Percentiles rank a stretch among this genome's conserved stretches.
These are phyloP conservation scores for Tricholoma terreum DNA, from an alignment of 768 basidiomycete genomes.

Conservation along the genomic window DNA sequence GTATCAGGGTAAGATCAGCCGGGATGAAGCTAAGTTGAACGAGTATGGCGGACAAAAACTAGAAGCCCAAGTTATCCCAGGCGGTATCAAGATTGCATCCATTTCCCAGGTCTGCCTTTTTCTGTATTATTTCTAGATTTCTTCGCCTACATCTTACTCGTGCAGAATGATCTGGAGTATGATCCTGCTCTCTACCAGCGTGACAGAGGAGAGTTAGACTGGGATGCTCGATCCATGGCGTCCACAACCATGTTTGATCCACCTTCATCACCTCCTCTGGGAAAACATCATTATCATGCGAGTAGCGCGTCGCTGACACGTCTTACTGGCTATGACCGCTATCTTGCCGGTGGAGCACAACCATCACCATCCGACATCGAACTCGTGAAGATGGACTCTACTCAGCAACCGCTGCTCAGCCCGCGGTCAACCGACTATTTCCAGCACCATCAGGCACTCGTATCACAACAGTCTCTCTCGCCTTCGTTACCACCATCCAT, in stretches of 20 bases:
- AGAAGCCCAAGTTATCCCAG: slow-evolving; percentile 71
- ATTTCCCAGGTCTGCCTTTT: slow-evolving; percentile 60
- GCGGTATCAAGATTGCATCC: slow-evolving; percentile 80
- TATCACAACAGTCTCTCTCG: slow-evolving; percentile 38
- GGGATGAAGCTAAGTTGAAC: slow-evolving; percentile 59
- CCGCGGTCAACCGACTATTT: slow-evolving; percentile 29
- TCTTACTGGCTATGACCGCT: slow-evolving; percentile 53
- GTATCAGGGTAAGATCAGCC: slow-evolving; percentile 69
- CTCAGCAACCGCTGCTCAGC: slow-evolving; percentile 60
- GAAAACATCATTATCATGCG: slow-evolving; percentile 40
- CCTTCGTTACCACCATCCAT: slow-evolving; percentile 42
- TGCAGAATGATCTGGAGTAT: slow-evolving; percentile 70
- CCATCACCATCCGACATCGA: slow-evolving; percentile 42
- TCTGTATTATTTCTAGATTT: neutral
- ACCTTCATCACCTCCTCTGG: slow-evolving; percentile 34
- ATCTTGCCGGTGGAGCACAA: slow-evolving; percentile 49
- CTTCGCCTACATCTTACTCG: neutral
- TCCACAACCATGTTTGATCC: slow-evolving; percentile 55
- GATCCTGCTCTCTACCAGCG: slow-evolving; percentile 76
- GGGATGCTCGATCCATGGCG: slow-evolving; percentile 78
- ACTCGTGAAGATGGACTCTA: slow-evolving; percentile 53
- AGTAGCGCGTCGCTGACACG: slow-evolving; percentile 27
- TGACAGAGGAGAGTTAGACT: slow-evolving; percentile 83
- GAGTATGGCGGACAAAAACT: slow-evolving; percentile 79
- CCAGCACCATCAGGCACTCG: slow-evolving; percentile 33